Evolutionary conservation across 805 yeast species (phyloP).

Genomic region (Starmerella sp.): DNA sequence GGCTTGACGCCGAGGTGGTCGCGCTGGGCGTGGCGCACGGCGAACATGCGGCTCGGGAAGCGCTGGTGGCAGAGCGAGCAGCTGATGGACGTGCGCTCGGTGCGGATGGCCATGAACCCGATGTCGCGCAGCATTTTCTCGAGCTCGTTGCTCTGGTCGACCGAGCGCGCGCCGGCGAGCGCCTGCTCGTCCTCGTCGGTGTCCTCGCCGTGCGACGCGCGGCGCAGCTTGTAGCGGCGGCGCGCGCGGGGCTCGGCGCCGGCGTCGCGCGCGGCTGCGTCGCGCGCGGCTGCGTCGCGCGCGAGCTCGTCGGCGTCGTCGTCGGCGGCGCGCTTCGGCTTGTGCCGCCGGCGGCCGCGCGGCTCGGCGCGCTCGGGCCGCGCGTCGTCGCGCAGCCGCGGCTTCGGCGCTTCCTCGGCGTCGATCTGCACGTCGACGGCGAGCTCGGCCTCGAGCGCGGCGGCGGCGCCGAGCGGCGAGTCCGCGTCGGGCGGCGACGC

Average conservation of each 20-base stretch:
- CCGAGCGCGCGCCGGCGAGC: not conserved
- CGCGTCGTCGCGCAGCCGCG: no score
- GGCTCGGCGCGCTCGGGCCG: no score
- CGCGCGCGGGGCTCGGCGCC: not conserved
- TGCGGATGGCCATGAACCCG: slow-evolving; percentile 2
- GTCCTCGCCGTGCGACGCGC: not conserved
- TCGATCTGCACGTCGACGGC: no score
- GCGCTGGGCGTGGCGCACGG: slow-evolving; percentile 4
- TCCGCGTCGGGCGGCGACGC: not conserved
- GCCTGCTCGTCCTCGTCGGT: not conserved
- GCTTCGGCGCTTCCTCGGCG: no score
- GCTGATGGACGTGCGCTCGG: slow-evolving; percentile 2
- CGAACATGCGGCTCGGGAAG: slow-evolving; percentile 3
- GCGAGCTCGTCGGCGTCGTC: not conserved
- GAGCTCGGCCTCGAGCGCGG: slow-evolving; percentile 16
- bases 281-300: no score
- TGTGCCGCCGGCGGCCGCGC: no score
- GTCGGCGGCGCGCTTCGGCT: not conserved
- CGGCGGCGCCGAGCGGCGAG: not conserved
- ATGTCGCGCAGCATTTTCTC: slow-evolving; percentile 4
- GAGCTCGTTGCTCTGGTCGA: slow-evolving; percentile 3
- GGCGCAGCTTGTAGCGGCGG: not conserved
- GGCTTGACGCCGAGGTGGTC: slow-evolving; percentile 5
- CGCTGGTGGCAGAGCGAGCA: slow-evolving; percentile 3
- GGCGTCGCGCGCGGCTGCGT: no score